phyloP scores from a whole-genome alignment of 2,329 filamentous ascomycete species.

The Scytalidium sp. region DNA sequence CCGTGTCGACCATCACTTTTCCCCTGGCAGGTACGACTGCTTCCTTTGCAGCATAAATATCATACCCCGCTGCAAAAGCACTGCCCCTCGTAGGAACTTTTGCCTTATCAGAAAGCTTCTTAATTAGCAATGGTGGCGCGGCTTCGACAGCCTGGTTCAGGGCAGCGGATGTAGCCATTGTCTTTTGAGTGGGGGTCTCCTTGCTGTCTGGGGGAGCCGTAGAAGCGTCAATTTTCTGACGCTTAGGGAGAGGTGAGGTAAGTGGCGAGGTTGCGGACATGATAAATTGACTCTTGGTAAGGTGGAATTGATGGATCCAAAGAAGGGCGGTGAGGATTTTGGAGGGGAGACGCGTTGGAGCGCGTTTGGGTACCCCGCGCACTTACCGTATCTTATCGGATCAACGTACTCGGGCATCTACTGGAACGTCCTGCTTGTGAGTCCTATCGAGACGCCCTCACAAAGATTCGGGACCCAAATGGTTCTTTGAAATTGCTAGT shows the following conservation, averaged over 20 bases:
- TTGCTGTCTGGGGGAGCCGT: slow-evolving; percentile 3
- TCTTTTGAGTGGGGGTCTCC: slow-evolving; percentile 6
- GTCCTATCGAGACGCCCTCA: too few relatives aligned
- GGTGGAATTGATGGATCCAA: slow-evolving; percentile 1
- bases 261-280: slow-evolving; percentile 17
- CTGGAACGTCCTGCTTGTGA: neutral
- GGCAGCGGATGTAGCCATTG: slow-evolving; percentile 13
- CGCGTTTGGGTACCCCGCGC: neutral
- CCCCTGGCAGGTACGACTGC: slow-evolving; percentile 77
- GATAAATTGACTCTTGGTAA: neutral
- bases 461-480: too few relatives aligned
- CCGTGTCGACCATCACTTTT: slow-evolving; percentile 85
- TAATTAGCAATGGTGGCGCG: slow-evolving; percentile 49
- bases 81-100: slow-evolving; percentile 84
- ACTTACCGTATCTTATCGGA: neutral
- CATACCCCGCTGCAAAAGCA: slow-evolving; percentile 88
- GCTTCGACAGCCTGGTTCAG: slow-evolving; percentile 14
- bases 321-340: slow-evolving; percentile 1
- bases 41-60: slow-evolving; percentile 78
- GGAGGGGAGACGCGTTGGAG: neutral
- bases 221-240: slow-evolving; percentile 21
- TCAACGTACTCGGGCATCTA: neutral
- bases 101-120: slow-evolving; percentile 81
- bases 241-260: slow-evolving; percentile 26
- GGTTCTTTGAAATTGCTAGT: too few relatives aligned